phyloP scores from a whole-genome alignment of 306 rosid genomes.

The Luffa acutangula region DNA sequence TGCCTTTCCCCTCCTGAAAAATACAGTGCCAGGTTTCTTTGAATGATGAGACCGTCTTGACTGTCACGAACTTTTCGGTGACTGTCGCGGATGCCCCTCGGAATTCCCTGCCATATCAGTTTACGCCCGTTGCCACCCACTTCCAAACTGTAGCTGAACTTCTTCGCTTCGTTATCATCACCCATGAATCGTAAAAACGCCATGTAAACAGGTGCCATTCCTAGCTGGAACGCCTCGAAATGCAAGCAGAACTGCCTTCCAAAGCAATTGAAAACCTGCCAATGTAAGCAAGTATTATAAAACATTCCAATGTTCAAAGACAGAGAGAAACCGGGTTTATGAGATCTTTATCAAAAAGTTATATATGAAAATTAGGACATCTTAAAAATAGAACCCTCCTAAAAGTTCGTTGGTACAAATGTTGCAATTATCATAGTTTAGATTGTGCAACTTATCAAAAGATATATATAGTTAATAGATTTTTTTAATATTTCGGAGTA shows the following conservation, averaged over 20 bases:
- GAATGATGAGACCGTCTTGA: conserved; percentile 91
- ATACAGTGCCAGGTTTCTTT: conserved; percentile 70
- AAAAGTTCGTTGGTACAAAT: background rate
- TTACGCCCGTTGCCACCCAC: conserved; percentile 88
- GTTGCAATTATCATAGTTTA: background rate
- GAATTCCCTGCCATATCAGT: conserved; percentile 87
- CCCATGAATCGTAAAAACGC: conserved; percentile 94
- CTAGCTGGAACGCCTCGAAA: conserved; percentile 87
- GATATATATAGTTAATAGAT: background rate
- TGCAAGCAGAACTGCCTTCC: conserved; percentile 91
- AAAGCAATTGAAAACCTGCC: conserved; percentile 79
- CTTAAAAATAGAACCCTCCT: background rate
- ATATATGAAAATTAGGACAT: background rate
- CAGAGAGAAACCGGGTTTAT: background rate
- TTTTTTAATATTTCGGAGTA: no score
- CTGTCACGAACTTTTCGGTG: conserved; percentile 84
- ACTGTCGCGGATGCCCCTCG: conserved; percentile 83
- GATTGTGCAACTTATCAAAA: background rate
- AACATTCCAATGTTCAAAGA: background rate
- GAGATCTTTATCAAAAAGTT: background rate
- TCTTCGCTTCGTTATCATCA: conserved; percentile 69
- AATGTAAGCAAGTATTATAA: background rate
- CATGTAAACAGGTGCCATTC: conserved; percentile 77
- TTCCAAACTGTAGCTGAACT: conserved; percentile 82
- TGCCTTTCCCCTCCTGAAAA: conserved; percentile 80